Evolutionary conservation across 1,284 basidiomycete species (phyloP).

Genomic region (Chalciporus sp.): DNA sequence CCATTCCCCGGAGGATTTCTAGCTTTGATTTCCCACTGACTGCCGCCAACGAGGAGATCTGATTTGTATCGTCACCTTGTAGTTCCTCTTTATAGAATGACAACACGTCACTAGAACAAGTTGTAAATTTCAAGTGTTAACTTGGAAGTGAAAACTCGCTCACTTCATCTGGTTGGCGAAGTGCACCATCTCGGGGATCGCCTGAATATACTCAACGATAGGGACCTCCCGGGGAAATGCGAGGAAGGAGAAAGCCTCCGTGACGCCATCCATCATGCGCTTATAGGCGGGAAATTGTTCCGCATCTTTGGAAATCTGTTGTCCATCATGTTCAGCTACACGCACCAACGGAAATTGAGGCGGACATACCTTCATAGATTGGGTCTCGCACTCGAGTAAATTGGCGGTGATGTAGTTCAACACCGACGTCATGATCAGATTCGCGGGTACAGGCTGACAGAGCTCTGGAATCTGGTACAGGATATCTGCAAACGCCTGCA

Average conservation of each 20-base stretch:
- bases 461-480: conserved; percentile 15
- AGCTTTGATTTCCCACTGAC: conserved; percentile 19
- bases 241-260: conserved; percentile 27
- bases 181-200: conserved; percentile 27
- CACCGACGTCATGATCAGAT: conserved; percentile 30
- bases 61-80: conserved; percentile 33
- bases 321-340: background rate
- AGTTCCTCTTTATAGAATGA: conserved; percentile 43
- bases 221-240: conserved; percentile 29
- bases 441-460: conserved; percentile 15
- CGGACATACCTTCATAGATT: conserved; percentile 21
- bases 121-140: background rate
- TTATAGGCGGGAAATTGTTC: conserved; percentile 27
- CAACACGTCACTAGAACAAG: conserved; percentile 33
- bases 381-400: conserved; percentile 26
- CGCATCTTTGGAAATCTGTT: conserved; percentile 6
- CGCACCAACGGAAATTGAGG: no score
- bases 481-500: conserved; percentile 25
- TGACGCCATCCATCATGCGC: conserved; percentile 24
- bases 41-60: conserved; percentile 28
- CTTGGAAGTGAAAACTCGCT: background rate
- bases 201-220: conserved; percentile 28
- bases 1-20: conserved; percentile 22
- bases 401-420: conserved; percentile 27
- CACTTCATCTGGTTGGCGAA: conserved; percentile 33